phyloP scores from a whole-genome alignment of 176 grass and related monocot genomes.

The Cenchrus americanus region DNA sequence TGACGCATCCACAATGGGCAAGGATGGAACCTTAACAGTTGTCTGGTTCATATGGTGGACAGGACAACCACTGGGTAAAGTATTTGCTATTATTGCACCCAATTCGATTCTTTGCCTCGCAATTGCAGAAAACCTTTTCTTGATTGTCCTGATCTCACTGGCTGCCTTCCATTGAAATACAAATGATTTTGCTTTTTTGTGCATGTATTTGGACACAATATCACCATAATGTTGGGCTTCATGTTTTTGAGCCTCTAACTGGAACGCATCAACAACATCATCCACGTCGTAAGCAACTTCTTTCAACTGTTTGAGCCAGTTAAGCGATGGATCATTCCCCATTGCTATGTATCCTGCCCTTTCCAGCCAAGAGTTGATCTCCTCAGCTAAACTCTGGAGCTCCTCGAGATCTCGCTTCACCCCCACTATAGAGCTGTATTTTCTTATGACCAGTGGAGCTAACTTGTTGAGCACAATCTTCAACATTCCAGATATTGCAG shows the following conservation, averaged over 20 bases:
- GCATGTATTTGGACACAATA: not conserved
- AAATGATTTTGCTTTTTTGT: not conserved
- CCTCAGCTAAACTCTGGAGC: not conserved
- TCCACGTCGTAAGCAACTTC: not conserved
- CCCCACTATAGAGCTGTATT: not conserved
- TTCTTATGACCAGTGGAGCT: not conserved
- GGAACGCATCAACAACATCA: not conserved
- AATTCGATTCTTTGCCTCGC: not conserved
- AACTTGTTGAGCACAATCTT: not conserved
- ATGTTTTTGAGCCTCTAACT: not conserved
- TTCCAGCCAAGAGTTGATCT: not conserved
- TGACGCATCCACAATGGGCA: not conserved
- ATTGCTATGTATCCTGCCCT: not conserved
- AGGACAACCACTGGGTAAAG: not conserved
- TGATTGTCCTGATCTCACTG: not conserved
- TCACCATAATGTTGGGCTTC: not conserved
- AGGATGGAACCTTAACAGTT: not conserved
- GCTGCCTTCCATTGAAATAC: not conserved
- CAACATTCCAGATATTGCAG: not conserved
- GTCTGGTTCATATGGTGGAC: not conserved
- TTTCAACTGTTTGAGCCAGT: not conserved
- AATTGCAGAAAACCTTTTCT: not conserved
- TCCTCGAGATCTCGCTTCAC: not conserved
- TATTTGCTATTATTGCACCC: not conserved
- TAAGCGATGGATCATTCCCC: accelerated